A percentile compares a stretch with the other conserved stretches of the same genome.
Conservation (phyloP, 371 early-diverging fungal species). For the Cokeromyces recurvatus region DNA sequence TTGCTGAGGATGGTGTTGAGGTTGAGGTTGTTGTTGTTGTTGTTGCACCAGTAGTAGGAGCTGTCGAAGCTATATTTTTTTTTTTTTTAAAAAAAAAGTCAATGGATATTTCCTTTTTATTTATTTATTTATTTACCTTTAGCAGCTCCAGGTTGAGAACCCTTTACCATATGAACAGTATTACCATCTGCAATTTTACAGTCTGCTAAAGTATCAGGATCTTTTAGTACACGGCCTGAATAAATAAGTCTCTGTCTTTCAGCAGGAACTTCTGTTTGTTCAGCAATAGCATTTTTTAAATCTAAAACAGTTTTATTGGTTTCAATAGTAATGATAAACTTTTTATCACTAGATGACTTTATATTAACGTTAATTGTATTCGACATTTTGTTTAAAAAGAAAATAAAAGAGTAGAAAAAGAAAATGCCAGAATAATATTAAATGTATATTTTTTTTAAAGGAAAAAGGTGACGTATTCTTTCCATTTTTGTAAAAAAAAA, state of each 20-base stretch:
- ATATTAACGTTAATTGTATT: slow-evolving; percentile 63
- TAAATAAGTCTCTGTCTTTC: slow-evolving; percentile 88
- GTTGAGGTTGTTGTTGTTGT: slow-evolving; percentile 20
- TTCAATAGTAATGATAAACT: slow-evolving; percentile 67
- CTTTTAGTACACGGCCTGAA: slow-evolving; percentile 92
- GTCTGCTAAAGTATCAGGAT: slow-evolving; percentile 69
- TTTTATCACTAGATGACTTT: slow-evolving; percentile 82
- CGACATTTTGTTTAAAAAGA: neutral
- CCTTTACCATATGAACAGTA: slow-evolving; percentile 84
- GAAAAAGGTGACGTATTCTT: too few species aligned
- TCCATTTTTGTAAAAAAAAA: too few species aligned
- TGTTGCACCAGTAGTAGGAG: slow-evolving; percentile 14
- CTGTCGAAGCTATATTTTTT: neutral
- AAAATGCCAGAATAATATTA: neutral
- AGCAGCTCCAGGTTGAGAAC: slow-evolving; percentile 44
- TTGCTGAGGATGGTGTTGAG: slow-evolving; percentile 24
- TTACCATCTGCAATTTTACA: slow-evolving; percentile 80
- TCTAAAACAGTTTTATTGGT: slow-evolving; percentile 62
- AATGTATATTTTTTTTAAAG: too few species aligned
- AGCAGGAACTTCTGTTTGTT: slow-evolving; percentile 68
- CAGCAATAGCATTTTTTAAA: slow-evolving; percentile 76
- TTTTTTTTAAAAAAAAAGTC: slow-evolving; percentile 1
- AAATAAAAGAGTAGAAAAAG: neutral
- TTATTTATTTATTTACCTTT: slow-evolving; percentile 14
- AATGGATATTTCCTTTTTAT: neutral